Conservation (phyloP, 139 green algal species). For the Chlorella sp. region DNA sequence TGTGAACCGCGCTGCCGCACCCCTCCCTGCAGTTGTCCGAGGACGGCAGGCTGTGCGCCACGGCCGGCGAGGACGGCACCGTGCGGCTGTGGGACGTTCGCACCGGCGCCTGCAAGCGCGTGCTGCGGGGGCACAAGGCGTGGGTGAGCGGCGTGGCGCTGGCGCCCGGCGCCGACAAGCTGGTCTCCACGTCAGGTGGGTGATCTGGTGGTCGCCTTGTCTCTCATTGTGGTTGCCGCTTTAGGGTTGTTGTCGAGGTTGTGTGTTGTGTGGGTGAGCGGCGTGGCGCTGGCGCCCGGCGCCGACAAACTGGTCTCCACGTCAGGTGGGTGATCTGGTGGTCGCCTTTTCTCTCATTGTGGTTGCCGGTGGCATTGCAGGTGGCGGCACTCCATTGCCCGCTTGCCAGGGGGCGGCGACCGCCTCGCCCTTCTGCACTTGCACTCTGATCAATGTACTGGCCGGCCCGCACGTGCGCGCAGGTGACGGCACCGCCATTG, state of each 20-base stretch:
- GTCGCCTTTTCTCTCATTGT: background rate
- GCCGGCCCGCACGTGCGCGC: background rate
- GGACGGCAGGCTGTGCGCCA: slow-evolving; percentile 55
- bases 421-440: too few species aligned
- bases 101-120: slow-evolving; percentile 42
- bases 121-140: slow-evolving; percentile 59
- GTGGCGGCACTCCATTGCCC: background rate
- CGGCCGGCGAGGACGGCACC: slow-evolving; percentile 65
- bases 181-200: slow-evolving; percentile 57
- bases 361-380: background rate
- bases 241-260: background rate
- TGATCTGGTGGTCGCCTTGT: background rate
- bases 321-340: slow-evolving; percentile 4
- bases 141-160: slow-evolving; percentile 72
- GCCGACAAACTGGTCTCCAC: slow-evolving; percentile 56
- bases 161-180: slow-evolving; percentile 35
- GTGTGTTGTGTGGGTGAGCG: slow-evolving; percentile 60
- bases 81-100: slow-evolving; percentile 68
- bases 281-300: slow-evolving; percentile 54
- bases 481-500: slow-evolving; percentile 43
- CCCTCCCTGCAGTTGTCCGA: slow-evolving; percentile 49
- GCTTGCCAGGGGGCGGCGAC: background rate
- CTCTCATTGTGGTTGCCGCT: background rate
- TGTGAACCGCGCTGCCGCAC: too few species aligned
- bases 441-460: too few species aligned